A percentile compares a stretch with the other conserved stretches of the same genome.
phyloP scores from a whole-genome alignment of 352 stramenopile species.

The Pythium dissimile region DNA sequence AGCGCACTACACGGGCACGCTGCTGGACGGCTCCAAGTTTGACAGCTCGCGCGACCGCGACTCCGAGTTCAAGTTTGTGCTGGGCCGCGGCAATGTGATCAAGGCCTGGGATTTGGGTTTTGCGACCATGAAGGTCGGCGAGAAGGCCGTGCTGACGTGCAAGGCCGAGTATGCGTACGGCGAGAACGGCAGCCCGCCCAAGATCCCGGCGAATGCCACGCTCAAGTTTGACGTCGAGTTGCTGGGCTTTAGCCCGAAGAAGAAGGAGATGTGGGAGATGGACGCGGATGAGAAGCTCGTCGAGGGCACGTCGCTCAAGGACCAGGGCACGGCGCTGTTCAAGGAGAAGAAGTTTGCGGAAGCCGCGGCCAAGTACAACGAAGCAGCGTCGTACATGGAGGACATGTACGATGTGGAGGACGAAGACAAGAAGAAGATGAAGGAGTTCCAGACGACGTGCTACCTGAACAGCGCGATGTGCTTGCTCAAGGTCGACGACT shows the following conservation, averaged over 20 bases:
- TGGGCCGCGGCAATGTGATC: conserved; percentile 88
- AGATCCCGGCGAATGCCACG: conserved; percentile 93
- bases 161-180: conserved; percentile 94
- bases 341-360: conserved; percentile 85
- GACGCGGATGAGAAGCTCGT: conserved; percentile 77
- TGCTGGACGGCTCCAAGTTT: conserved; percentile 94
- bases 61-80: conserved; percentile 85
- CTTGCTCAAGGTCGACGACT: conserved; percentile 92
- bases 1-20: conserved; percentile 95
- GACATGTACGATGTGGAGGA: conserved; percentile 86
- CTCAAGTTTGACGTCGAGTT: conserved; percentile 97
- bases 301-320: conserved; percentile 86
- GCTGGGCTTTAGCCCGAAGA: conserved; percentile 92
- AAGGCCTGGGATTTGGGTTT: conserved; percentile 88
- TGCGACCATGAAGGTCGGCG: conserved; percentile 94
- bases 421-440: conserved; percentile 81
- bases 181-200: conserved; percentile 84
- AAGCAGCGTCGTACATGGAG: conserved; percentile 81
- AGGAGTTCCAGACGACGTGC: conserved; percentile 87
- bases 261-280: conserved; percentile 95
- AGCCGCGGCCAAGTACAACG: conserved; percentile 83
- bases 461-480: conserved; percentile 94
- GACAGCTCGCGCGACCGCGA: conserved; percentile 91
- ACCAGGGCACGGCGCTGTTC: conserved; percentile 91
- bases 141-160: conserved; percentile 93